Conservation (phyloP, 495 filamentous ascomycete genomes). For the Neurospora discreta region DNA sequence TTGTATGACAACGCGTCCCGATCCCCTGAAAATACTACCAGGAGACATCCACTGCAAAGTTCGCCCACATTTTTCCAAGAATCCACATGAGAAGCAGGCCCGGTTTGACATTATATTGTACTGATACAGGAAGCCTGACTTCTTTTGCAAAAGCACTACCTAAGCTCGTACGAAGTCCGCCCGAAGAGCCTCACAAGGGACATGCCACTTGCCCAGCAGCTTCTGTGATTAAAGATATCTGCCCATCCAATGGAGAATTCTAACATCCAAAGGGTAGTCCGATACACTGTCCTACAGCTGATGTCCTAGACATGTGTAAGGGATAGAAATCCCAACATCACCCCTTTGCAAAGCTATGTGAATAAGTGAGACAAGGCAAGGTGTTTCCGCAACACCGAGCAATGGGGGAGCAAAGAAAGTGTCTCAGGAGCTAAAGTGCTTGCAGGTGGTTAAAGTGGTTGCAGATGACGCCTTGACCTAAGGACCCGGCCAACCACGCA, state of each 20-base stretch:
- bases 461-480: not conserved
- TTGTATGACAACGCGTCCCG: not conserved
- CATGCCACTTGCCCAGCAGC: not conserved
- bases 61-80: not conserved
- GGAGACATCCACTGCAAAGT: not conserved
- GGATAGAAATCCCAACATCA: not conserved
- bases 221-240: not conserved
- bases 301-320: not conserved
- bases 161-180: not conserved
- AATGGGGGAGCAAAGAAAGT: not conserved
- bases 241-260: not conserved
- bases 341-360: not conserved
- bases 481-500: not conserved
- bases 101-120: not conserved
- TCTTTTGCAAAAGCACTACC: not conserved
- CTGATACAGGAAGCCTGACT: not conserved
- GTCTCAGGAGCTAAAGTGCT: not conserved
- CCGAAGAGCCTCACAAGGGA: not conserved
- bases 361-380: not conserved
- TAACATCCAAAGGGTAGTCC: not conserved
- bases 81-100: not conserved
- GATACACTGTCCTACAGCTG: not conserved
- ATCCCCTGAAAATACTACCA: not conserved
- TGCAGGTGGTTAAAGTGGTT: not conserved
- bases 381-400: not conserved